A percentile compares a stretch with the other conserved stretches of the same genome.
Evolutionary conservation across 2,329 filamentous ascomycete genomes (phyloP).

Genomic region (Arthrinium puccinioides): DNA sequence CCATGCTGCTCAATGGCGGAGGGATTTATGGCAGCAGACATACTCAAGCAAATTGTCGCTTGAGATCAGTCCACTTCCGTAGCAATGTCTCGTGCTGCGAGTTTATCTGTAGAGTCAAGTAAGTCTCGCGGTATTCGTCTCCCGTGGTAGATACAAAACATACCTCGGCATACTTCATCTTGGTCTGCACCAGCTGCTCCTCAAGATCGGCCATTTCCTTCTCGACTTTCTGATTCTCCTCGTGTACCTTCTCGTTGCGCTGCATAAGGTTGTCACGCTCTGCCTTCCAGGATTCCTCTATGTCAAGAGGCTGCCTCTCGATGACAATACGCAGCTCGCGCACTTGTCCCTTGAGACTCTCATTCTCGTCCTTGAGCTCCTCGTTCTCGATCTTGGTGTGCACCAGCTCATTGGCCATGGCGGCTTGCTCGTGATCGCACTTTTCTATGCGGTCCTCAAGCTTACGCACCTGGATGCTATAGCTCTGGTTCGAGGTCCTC

Average conservation of each 20-base stretch:
- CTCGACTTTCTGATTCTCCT: constrained; percentile 82
- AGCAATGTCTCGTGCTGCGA: constrained; percentile 63
- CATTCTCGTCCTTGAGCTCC: constrained; percentile 80
- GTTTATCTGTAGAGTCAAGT: constrained; percentile 49
- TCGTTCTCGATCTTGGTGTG: constrained; percentile 91
- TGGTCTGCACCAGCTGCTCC: constrained; percentile 83
- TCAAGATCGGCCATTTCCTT: constrained; percentile 90
- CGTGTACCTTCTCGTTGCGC: constrained; percentile 86
- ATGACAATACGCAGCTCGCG: constrained; percentile 79
- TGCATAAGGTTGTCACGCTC: constrained; percentile 92
- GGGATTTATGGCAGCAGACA: no score
- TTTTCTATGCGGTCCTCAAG: constrained; percentile 85
- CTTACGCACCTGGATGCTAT: constrained; percentile 70
- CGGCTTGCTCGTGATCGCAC: constrained; percentile 83
- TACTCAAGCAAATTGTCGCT: constrained; percentile 48
- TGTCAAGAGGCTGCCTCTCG: constrained; percentile 80
- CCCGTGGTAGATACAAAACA: constrained; percentile 26
- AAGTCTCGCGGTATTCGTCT: constrained; percentile 1
- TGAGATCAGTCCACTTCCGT: constrained; percentile 72
- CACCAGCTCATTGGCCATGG: constrained; percentile 84
- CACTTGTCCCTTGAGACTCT: constrained; percentile 78
- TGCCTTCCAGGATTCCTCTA: constrained; percentile 71
- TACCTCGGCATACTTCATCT: constrained; percentile 94
- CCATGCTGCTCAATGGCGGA: no score
- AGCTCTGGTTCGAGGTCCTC: constrained; percentile 55